phyloP scores from a whole-genome alignment of 768 basidiomycete genomes.

The Candolleomyces eurysporus region DNA sequence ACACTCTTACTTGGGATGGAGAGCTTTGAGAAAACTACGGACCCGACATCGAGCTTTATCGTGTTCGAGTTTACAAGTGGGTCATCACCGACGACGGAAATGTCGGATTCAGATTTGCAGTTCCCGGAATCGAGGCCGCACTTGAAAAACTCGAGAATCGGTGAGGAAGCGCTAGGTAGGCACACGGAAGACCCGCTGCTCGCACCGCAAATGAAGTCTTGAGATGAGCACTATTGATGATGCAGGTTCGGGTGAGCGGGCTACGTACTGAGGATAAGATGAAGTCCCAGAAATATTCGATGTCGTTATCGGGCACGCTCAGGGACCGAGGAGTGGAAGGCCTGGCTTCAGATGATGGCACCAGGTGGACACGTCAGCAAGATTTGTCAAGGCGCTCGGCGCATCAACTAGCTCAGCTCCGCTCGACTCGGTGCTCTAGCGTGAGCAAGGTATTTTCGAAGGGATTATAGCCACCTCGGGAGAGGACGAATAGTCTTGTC shows the following conservation, averaged over 20 bases:
- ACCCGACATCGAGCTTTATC: not conserved
- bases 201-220: not conserved
- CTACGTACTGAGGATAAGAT: not conserved
- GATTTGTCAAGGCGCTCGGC: no score
- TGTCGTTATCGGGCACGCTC: not conserved
- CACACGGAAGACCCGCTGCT: not conserved
- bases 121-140: not conserved
- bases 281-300: not conserved
- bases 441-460: no score
- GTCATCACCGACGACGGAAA: no score
- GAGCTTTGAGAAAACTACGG: not conserved
- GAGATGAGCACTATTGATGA: no score
- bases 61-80: not conserved
- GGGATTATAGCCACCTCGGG: no score
- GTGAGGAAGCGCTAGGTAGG: not conserved
- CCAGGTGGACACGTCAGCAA: no score
- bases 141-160: not conserved
- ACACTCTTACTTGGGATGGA: not conserved
- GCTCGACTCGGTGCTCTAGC: no score
- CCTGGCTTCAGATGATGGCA: no score
- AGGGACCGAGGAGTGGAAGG: not conserved
- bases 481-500: no score
- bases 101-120: not conserved
- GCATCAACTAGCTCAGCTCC: no score
- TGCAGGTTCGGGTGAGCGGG: no score